Evolutionary conservation across 805 yeast genomes (phyloP).

Genomic region (Torulaspora gathmanii): DNA sequence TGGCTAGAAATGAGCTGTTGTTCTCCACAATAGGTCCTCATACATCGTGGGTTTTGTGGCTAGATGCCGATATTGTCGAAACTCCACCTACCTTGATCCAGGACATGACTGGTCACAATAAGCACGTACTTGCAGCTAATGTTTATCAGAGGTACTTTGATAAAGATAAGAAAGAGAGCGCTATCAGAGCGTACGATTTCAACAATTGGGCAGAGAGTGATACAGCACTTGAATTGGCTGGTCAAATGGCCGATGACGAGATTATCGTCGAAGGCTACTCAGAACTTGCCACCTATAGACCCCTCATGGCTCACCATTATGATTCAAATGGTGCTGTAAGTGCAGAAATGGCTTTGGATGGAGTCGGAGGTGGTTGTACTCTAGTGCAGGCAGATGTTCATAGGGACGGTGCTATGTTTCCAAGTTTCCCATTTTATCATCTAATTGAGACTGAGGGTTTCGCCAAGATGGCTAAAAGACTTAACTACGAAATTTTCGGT

Average conservation of each 20-base stretch:
- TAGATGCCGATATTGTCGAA: conserved; percentile 92
- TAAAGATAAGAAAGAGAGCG: conserved; percentile 47
- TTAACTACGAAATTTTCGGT: conserved; percentile 88
- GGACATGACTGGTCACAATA: conserved; percentile 80
- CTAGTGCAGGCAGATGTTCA: conserved; percentile 96
- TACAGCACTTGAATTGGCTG: conserved; percentile 72
- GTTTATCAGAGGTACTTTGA: conserved; percentile 81
- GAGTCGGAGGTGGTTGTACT: conserved; percentile 97
- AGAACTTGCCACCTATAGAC: conserved; percentile 90
- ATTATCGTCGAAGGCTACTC: conserved; percentile 92
- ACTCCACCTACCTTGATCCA: conserved; percentile 78
- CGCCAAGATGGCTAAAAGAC: conserved; percentile 94
- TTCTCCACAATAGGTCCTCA: conserved; percentile 85
- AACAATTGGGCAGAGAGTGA: conserved; percentile 93
- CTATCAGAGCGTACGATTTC: conserved; percentile 86
- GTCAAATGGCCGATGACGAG: conserved; percentile 74
- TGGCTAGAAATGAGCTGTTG: conserved; percentile 86
- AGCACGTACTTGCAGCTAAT: conserved; percentile 86
- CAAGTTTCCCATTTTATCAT: conserved; percentile 95
- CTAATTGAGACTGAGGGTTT: conserved; percentile 97
- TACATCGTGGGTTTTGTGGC: conserved; percentile 94
- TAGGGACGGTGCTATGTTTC: conserved; percentile 99
- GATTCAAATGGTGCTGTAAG: conserved; percentile 57
- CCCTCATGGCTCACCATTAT: conserved; percentile 87
- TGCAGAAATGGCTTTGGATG: conserved; percentile 81